These are phyloP conservation scores for Phycomyces blakesleeanus DNA, from an alignment of 192 early-diverging fungal genomes.

Conservation along the genomic window DNA sequence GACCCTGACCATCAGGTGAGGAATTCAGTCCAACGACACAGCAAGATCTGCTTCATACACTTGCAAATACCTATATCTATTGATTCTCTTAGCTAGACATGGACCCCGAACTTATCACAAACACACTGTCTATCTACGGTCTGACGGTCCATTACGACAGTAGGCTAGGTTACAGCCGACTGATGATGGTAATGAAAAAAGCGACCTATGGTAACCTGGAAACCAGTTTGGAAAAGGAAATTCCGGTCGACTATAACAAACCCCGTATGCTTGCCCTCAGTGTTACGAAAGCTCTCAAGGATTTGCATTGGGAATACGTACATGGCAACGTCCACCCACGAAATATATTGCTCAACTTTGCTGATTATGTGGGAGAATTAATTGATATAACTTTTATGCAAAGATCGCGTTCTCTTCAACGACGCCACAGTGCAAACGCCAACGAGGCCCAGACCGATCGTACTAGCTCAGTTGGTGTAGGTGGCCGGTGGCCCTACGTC, in stretches of 20 bases:
- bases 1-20: constrained; percentile 26
- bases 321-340: constrained; percentile 29
- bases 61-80: neutral
- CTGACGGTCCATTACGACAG: constrained; percentile 24
- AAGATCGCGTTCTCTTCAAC: neutral
- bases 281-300: constrained; percentile 24
- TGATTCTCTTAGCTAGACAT: constrained; percentile 7
- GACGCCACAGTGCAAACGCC: neutral
- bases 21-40: neutral
- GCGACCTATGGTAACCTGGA: constrained; percentile 28
- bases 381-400: constrained; percentile 29
- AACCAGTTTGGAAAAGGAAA: constrained; percentile 12
- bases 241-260: constrained; percentile 20
- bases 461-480: neutral
- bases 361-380: constrained; percentile 15
- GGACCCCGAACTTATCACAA: constrained; percentile 10
- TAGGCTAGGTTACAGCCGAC: constrained; percentile 11
- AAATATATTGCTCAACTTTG: constrained; percentile 29
- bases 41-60: neutral
- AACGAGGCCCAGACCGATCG: neutral
- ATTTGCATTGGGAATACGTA: constrained; percentile 28
- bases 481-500: constrained; percentile 26
- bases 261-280: constrained; percentile 12
- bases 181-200: constrained; percentile 31
- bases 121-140: constrained; percentile 16